These are phyloP conservation scores for Boletus subparvulus DNA, from an alignment of 768 basidiomycete genomes.

Conservation along the genomic window DNA sequence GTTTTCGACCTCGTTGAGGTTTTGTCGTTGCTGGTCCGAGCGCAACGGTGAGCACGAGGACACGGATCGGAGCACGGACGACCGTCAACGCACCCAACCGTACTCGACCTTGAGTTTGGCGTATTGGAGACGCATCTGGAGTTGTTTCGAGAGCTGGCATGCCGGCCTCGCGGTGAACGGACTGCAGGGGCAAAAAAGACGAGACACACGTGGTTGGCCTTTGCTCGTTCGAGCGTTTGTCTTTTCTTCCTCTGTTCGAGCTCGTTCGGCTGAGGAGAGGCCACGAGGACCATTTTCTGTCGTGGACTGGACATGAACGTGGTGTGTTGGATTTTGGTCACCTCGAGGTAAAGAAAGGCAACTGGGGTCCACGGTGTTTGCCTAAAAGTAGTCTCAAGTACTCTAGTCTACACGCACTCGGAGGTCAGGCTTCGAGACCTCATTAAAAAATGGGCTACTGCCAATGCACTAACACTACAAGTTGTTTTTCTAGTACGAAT, in stretches of 20 bases:
- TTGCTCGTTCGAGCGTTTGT: slow-evolving; percentile 54
- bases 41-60: background rate
- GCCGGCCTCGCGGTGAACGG: background rate
- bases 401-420: too few species aligned
- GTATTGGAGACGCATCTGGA: slow-evolving; percentile 74
- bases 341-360: background rate
- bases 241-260: slow-evolving; percentile 43
- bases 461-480: too few species aligned
- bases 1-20: slow-evolving; percentile 78
- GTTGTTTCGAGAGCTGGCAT: slow-evolving; percentile 62
- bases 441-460: too few species aligned
- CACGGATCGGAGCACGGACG: background rate
- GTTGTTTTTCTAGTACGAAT: too few species aligned
- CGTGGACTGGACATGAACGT: slow-evolving; percentile 12
- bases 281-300: slow-evolving; percentile 20
- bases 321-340: background rate
- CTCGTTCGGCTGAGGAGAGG: slow-evolving; percentile 27
- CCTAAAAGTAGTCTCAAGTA: background rate
- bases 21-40: slow-evolving; percentile 64
- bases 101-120: slow-evolving; percentile 78
- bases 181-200: background rate
- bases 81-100: slow-evolving; percentile 70
- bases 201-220: slow-evolving; percentile 53
- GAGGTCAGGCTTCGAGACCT: too few species aligned
- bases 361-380: background rate